Conservation (phyloP, 139 green algal genomes). For the Chlorella sp. region DNA sequence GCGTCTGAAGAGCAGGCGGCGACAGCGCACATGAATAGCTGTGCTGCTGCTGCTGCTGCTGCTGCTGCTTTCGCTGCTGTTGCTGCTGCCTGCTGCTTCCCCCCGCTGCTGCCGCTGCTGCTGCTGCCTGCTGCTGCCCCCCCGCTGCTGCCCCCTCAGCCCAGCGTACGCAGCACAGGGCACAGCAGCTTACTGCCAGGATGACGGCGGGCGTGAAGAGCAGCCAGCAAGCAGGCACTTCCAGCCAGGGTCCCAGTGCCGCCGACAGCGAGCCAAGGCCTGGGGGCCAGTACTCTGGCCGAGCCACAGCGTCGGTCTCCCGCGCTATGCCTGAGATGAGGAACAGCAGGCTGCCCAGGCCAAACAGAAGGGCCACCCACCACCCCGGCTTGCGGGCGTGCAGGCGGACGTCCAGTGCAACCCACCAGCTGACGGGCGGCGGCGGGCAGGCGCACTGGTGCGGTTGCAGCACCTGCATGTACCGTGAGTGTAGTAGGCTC, state of each 20-base stretch:
- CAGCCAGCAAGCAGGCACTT: not conserved
- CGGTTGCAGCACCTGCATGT: not conserved
- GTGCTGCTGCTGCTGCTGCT: no score
- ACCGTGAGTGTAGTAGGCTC: no score
- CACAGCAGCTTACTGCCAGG: not conserved
- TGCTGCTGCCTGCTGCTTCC: no score
- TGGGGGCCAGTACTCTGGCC: not conserved
- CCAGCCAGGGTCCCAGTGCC: not conserved
- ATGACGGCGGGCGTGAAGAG: slow-evolving; percentile 13
- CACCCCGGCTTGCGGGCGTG: slow-evolving; percentile 1
- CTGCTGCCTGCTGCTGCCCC: not conserved
- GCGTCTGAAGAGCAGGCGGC: no score
- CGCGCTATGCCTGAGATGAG: slow-evolving; percentile 16
- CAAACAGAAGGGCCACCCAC: slow-evolving; percentile 9
- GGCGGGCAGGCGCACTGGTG: not conserved
- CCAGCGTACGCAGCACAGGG: not conserved
- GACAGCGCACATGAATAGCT: no score
- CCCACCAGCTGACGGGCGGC: not conserved
- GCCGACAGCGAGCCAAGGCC: not conserved
- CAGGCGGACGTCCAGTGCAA: not conserved
- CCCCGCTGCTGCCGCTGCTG: no score
- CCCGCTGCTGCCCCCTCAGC: not conserved
- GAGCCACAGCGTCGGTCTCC: not conserved
- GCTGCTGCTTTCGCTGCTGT: no score
- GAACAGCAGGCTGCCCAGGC: slow-evolving; percentile 2